Percentiles rank a stretch among this genome's conserved stretches.
phyloP scores from a whole-genome alignment of 139 green algal species.

The Zygnema cylindricum region DNA sequence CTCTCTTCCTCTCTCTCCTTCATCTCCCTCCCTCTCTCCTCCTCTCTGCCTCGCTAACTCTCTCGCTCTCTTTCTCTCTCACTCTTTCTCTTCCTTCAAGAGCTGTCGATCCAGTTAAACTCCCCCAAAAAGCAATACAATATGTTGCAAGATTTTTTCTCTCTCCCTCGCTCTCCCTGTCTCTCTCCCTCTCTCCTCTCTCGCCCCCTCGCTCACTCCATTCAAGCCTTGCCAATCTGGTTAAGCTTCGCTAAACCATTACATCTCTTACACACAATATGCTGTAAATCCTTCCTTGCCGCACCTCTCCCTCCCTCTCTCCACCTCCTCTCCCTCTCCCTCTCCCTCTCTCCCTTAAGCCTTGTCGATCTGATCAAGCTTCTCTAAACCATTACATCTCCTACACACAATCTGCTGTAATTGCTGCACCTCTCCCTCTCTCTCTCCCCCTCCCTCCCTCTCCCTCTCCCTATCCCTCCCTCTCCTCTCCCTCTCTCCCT shows the following conservation, averaged over 20 bases:
- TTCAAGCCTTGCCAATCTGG: no score
- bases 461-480: background rate
- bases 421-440: no score
- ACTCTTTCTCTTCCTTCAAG: background rate
- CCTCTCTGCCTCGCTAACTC: background rate
- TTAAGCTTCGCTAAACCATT: no score
- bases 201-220: no score
- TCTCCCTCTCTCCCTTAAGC: background rate
- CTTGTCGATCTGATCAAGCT: constrained; percentile 47
- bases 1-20: background rate
- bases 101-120: background rate
- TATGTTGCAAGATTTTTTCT: no score
- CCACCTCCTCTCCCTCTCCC: background rate
- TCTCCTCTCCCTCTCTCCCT: no score
- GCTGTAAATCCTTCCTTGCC: background rate
- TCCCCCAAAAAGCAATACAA: no score
- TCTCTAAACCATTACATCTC: constrained; percentile 53
- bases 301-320: constrained; percentile 1
- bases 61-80: background rate
- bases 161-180: background rate
- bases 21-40: background rate
- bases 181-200: background rate
- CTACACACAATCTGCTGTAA: constrained; percentile 49
- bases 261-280: background rate
- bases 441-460: background rate